phyloP scores from a whole-genome alignment of 768 basidiomycete species.

The Russula ochroleuca region DNA sequence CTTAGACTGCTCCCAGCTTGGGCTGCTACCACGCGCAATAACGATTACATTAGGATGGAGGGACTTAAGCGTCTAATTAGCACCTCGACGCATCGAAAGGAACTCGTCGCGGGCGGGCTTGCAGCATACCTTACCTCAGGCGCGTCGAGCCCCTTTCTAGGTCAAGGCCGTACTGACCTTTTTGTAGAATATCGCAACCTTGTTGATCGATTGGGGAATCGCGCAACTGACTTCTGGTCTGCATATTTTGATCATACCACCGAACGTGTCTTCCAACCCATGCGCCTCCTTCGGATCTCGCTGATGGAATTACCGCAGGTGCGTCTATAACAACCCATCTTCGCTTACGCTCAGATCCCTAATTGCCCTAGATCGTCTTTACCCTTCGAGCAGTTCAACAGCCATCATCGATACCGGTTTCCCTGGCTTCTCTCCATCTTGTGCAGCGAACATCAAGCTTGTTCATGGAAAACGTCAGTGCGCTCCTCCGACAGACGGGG shows the following conservation, averaged over 20 bases:
- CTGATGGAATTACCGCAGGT: conserved; percentile 25
- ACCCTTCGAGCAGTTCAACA: conserved; percentile 28
- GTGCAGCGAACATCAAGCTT: conserved; percentile 48
- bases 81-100: conserved; percentile 57
- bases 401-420: conserved; percentile 26
- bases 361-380: conserved; percentile 23
- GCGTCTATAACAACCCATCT: background rate
- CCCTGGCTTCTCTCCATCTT: conserved; percentile 40
- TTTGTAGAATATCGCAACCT: conserved; percentile 18
- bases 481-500: conserved; percentile 50
- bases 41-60: conserved; percentile 57
- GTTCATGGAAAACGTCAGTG: conserved; percentile 48
- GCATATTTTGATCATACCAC: background rate
- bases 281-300: conserved; percentile 10
- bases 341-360: background rate
- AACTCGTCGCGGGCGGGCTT: conserved; percentile 66
- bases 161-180: background rate
- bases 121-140: conserved; percentile 49
- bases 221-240: conserved; percentile 22
- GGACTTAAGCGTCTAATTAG: conserved; percentile 58
- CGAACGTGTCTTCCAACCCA: background rate
- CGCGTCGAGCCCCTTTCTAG: background rate
- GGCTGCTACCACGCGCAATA: conserved; percentile 66
- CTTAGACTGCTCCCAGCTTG: conserved; percentile 42
- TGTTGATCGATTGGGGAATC: conserved; percentile 20